A percentile compares a stretch with the other conserved stretches of the same genome.
phyloP scores from a whole-genome alignment of 148 eudicot genomes.

The Chenopodium formosanum region DNA sequence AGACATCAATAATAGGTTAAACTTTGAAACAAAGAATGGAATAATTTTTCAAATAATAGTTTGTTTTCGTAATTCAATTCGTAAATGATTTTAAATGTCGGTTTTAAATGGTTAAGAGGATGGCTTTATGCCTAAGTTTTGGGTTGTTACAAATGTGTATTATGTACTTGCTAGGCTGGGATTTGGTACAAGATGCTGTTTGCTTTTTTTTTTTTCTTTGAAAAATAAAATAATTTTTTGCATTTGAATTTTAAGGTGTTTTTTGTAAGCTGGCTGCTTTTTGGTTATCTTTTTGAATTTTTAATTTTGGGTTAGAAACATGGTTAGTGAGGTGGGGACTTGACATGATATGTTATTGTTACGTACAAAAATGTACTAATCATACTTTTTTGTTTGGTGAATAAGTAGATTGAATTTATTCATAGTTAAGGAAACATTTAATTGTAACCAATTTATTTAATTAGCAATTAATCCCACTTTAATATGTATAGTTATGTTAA shows the following conservation, averaged over 20 bases:
- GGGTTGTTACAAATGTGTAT: neutral
- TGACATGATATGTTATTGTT: neutral
- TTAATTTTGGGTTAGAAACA: neutral
- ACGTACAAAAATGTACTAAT: conserved; percentile 12
- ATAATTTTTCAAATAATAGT: too few species aligned
- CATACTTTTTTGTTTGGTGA: neutral
- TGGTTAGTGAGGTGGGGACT: conserved; percentile 5
- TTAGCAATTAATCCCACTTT: neutral
- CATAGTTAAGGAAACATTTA: conserved; percentile 7
- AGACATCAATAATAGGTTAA: conserved; percentile 36
- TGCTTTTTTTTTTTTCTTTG: conserved; percentile 10
- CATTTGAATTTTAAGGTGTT: too few species aligned
- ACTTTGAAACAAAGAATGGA: neutral
- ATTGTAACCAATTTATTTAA: neutral
- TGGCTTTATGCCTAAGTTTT: conserved; percentile 29
- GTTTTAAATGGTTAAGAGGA: neutral
- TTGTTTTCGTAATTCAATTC: too few species aligned
- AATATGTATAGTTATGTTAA: neutral
- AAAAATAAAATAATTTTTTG: too few species aligned
- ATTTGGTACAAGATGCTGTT: conserved; percentile 26
- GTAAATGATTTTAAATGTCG: neutral
- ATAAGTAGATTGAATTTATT: neutral
- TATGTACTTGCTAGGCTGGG: conserved; percentile 28
- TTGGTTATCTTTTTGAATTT: neutral
- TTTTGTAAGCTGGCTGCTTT: neutral